These are phyloP conservation scores for Trichoderma guizhouense DNA, from an alignment of 2,329 filamentous ascomycete genomes.

Conservation along the genomic window DNA sequence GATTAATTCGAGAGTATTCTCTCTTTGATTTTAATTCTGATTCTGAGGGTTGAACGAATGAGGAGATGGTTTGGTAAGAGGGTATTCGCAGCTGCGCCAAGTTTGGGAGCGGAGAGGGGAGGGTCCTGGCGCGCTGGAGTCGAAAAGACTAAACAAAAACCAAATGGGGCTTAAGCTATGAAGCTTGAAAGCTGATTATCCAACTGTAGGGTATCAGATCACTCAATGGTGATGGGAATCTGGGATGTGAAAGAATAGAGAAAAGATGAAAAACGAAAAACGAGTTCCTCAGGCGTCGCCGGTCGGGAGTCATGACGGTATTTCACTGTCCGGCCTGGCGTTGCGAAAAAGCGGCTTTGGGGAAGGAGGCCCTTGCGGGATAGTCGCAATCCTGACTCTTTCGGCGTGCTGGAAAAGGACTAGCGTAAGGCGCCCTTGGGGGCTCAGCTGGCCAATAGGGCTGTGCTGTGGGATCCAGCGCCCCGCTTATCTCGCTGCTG, in stretches of 20 bases:
- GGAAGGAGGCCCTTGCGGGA: constrained; percentile 21
- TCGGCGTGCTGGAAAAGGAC: constrained; percentile 43
- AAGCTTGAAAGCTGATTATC: not conserved
- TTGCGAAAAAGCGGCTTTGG: constrained; percentile 7
- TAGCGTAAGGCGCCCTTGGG: constrained; percentile 28
- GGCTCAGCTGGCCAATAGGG: constrained; percentile 30
- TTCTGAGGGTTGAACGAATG: constrained; percentile 3
- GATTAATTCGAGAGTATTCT: not conserved
- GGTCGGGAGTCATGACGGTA: constrained; percentile 35
- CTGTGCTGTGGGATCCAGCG: not conserved
- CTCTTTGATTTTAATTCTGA: not conserved
- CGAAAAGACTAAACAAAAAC: not conserved
- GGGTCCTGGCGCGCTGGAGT: constrained; percentile 16
- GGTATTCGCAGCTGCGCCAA: constrained; percentile 19
- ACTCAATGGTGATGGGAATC: not conserved
- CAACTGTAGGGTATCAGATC: not conserved
- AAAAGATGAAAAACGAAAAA: constrained; percentile 19
- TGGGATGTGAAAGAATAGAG: not conserved
- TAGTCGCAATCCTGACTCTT: constrained; percentile 39
- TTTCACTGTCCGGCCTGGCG: constrained; percentile 31
- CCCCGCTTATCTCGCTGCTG: not conserved
- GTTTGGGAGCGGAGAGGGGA: not conserved
- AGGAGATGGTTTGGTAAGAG: not conserved
- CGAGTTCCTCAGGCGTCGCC: constrained; percentile 32
- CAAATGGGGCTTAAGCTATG: not conserved